Evolutionary conservation across 257 asterid genomes (phyloP).

Genomic region (Datura wrightii): DNA sequence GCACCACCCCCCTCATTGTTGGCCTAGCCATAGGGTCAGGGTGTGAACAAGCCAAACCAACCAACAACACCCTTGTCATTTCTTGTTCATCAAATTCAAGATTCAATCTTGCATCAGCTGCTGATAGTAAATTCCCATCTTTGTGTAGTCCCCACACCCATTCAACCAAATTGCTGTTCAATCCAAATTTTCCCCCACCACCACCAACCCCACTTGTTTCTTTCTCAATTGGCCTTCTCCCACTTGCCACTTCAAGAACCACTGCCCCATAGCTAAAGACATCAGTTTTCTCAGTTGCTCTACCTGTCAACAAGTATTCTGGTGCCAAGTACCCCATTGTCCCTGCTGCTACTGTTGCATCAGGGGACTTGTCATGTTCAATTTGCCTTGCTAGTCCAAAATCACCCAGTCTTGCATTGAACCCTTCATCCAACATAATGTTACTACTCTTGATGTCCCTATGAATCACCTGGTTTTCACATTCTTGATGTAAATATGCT

Average conservation of each 20-base stretch:
- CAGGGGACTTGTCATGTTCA: constrained; percentile 31
- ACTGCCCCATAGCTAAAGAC: constrained; percentile 29
- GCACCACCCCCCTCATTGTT: constrained; percentile 31
- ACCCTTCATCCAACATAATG: constrained; percentile 34
- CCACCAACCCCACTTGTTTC: not conserved
- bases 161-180: constrained; percentile 26
- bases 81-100: constrained; percentile 29
- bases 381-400: constrained; percentile 29
- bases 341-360: constrained; percentile 30
- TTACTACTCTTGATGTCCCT: constrained; percentile 31
- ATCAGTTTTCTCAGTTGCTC: constrained; percentile 28
- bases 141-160: constrained; percentile 30
- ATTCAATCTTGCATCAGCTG: constrained; percentile 16
- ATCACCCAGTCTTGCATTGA: constrained; percentile 29
- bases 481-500: constrained; percentile 39
- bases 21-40: constrained; percentile 33
- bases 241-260: constrained; percentile 33
- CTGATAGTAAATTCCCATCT: constrained; percentile 7
- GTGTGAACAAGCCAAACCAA: constrained; percentile 33
- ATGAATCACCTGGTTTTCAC: constrained; percentile 32
- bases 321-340: constrained; percentile 34
- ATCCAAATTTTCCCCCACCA: not conserved
- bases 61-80: constrained; percentile 22
- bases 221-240: constrained; percentile 28
- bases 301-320: constrained; percentile 27